Base-by-base conservation (phyloP, 768 basidiomycete genomes). In the Termitomyces sp. region DNA sequence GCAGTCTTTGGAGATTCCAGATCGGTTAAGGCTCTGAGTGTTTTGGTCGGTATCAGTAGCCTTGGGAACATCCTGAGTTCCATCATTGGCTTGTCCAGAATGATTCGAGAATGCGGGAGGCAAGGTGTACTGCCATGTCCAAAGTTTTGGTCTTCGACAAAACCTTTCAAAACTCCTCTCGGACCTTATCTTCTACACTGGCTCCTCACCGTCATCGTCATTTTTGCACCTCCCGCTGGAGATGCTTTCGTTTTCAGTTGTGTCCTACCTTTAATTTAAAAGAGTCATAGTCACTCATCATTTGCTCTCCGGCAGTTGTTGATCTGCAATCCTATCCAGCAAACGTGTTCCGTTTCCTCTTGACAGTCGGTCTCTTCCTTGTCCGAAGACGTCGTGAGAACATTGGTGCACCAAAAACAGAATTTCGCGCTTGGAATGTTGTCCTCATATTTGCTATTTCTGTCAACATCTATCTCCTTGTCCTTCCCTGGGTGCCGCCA, bases 111-210 rank as follows among this genome's bases (percentile, higher is more conserved):
- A 64, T 72, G 76, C 46, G 72, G 72, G 54, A 70, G 72, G 66
- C 79, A 81, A 68, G 81, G 80, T 12, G 73, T 84, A n/a, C 65
- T 83, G 7, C 81, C 81, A 2, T 82, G 71, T 59, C 73, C 80
- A 3, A 63, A 64, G 28, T 74, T 82, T 65, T 83, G 78, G 72
- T 74, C 76, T 5, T 78, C 77, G 1, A 81, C 76, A 2, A 68
- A 70, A 37, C 81, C 80, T 1, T 82, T 82, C 62, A 78, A 77
- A 35, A 80, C 80, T 4, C 81, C 81, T 6, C 63, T 74, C 1
- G 76, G 70, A 1, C 76, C 81, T 3, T 72, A 79, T 40, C 63
- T 76, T 11, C 66, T 80, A 37, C 74, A 78, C 56, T 83, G 75
- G 72, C 50, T 73, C 11, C 60, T 80, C 12, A 78, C 78, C 0